Percentiles rank a stretch among this genome's conserved stretches.
These are phyloP conservation scores for Arthroderma sp. DNA, from an alignment of 2,329 filamentous ascomycete species.

Conservation along the genomic window DNA sequence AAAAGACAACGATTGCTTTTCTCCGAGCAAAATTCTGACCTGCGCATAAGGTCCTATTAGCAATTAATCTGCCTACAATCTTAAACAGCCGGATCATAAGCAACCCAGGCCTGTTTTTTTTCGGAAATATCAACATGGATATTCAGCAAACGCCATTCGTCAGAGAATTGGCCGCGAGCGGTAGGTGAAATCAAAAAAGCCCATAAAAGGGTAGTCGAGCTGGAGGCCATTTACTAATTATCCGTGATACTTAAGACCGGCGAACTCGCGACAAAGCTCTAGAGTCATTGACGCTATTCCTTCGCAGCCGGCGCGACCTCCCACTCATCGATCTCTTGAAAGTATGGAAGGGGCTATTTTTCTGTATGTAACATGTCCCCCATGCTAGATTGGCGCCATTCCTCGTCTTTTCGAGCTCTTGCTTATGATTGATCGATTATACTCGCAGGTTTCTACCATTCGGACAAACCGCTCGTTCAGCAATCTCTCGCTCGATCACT, in stretches of 20 bases:
- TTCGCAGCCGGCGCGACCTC: constrained; percentile 51
- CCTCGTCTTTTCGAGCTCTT: neutral
- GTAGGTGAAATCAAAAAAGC: constrained; percentile 35
- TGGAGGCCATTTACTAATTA: constrained; percentile 7
- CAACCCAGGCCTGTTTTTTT: too few relatives aligned
- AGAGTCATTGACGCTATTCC: constrained; percentile 62
- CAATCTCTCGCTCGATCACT: constrained; percentile 70
- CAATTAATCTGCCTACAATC: too few relatives aligned
- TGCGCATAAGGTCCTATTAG: too few relatives aligned
- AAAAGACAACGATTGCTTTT: too few relatives aligned
- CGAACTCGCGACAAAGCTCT: constrained; percentile 66
- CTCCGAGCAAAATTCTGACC: too few relatives aligned
- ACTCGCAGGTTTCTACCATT: constrained; percentile 68
- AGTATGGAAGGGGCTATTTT: constrained; percentile 91
- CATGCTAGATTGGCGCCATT: neutral
- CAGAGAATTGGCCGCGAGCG: constrained; percentile 70
- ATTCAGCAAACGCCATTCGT: constrained; percentile 55
- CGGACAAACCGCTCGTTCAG: constrained; percentile 75
- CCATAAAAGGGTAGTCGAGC: too few relatives aligned
- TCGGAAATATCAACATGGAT: constrained; percentile 9
- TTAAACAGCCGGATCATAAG: too few relatives aligned
- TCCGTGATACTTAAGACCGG: constrained; percentile 45
- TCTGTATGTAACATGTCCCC: constrained; percentile 37
- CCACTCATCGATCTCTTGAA: constrained; percentile 62
- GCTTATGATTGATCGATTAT: neutral